Conservation (phyloP, 192 early-diverging fungal species). For the Podila epigama region DNA sequence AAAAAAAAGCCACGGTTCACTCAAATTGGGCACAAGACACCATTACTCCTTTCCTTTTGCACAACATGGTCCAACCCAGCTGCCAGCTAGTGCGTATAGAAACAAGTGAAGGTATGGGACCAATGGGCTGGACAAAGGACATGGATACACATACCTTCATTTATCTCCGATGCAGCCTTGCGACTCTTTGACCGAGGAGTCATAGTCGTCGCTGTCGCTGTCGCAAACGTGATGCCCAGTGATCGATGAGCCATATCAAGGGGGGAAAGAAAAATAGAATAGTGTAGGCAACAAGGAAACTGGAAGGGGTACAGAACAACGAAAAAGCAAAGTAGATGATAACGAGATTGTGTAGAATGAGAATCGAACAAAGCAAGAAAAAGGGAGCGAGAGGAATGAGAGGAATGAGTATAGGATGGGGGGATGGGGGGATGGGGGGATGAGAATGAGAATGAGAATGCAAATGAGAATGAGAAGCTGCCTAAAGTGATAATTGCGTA, state of each 20-base stretch:
- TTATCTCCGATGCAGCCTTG: background rate
- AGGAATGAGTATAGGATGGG: too few relatives aligned
- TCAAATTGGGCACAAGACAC: background rate
- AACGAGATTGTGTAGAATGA: background rate
- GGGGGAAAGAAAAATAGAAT: too few relatives aligned
- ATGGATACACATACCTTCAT: background rate
- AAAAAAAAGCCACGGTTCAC: background rate
- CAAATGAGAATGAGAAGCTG: too few relatives aligned
- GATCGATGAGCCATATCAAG: too few relatives aligned
- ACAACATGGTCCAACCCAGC: too few relatives aligned
- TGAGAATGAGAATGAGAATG: too few relatives aligned
- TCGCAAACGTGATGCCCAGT: background rate
- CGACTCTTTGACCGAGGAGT: background rate
- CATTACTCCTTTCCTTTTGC: background rate
- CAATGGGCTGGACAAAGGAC: background rate
- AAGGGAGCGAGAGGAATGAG: constrained; percentile 3
- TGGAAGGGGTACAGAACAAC: background rate
- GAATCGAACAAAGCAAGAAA: background rate
- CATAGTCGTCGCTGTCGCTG: background rate
- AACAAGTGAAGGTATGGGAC: background rate
- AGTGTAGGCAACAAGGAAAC: background rate
- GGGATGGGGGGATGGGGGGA: too few relatives aligned
- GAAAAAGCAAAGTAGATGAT: background rate
- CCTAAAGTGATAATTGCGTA: too few relatives aligned
- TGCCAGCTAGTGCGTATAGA: background rate